Conservation (phyloP, 306 rosid species). For the Prunus dulcis region DNA sequence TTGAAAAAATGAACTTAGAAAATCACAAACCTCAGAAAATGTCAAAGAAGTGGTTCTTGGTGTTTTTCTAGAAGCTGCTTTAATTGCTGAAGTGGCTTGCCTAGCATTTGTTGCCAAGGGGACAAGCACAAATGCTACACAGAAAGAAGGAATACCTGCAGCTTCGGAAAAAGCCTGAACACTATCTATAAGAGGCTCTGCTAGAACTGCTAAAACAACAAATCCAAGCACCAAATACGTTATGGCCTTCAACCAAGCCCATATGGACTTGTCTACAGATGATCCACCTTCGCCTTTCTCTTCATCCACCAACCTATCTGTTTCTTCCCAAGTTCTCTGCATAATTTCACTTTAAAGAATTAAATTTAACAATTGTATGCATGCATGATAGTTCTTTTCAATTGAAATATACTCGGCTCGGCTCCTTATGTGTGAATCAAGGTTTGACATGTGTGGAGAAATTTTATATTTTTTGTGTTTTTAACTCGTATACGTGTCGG, state of each 20-base stretch:
- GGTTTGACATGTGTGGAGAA: neutral
- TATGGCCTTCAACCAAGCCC: slow-evolving; percentile 17
- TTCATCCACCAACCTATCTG: slow-evolving; percentile 21
- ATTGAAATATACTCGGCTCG: no score
- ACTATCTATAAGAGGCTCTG: slow-evolving; percentile 57
- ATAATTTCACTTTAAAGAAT: neutral
- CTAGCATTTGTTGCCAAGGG: slow-evolving; percentile 66
- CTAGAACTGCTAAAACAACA: slow-evolving; percentile 38
- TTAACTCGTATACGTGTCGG: neutral
- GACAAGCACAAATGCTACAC: slow-evolving; percentile 48
- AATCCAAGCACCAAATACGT: slow-evolving; percentile 7
- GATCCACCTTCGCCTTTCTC: neutral
- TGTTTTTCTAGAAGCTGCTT: slow-evolving; percentile 45
- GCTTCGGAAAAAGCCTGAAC: slow-evolving; percentile 48
- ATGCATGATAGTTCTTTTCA: no score
- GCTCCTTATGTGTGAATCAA: neutral
- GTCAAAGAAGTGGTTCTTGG: slow-evolving; percentile 52
- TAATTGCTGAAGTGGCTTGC: slow-evolving; percentile 59
- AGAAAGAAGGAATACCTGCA: slow-evolving; percentile 53
- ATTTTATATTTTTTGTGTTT: neutral
- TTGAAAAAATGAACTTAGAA: neutral
- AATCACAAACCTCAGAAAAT: slow-evolving; percentile 50
- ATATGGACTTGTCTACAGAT: slow-evolving; percentile 12
- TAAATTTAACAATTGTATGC: neutral
- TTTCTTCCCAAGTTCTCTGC: slow-evolving; percentile 20